Conservation (phyloP, 352 stramenopile species). For the Phytophthora lateralis region DNA sequence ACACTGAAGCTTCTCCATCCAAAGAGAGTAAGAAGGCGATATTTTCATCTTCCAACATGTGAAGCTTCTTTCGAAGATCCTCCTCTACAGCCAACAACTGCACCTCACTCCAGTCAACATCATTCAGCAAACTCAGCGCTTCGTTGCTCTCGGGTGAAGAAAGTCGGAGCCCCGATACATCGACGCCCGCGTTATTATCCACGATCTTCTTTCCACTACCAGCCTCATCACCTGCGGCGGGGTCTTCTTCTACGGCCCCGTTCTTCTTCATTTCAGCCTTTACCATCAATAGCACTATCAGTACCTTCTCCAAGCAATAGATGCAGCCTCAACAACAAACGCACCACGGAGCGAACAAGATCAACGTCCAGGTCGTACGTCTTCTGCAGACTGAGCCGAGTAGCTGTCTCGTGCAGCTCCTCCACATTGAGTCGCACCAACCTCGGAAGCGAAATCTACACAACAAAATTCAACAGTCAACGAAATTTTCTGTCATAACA, state of each 20-base stretch:
- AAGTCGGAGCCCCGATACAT: constrained; percentile 42
- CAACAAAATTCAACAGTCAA: background rate
- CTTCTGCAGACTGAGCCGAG: constrained; percentile 55
- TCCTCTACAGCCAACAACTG: constrained; percentile 58
- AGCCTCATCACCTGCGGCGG: constrained; percentile 1
- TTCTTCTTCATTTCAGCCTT: constrained; percentile 54
- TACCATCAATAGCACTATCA: background rate
- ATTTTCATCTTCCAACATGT: constrained; percentile 71
- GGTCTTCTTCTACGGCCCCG: background rate
- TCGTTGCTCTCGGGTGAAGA: constrained; percentile 67
- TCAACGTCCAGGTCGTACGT: constrained; percentile 73
- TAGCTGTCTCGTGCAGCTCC: constrained; percentile 63
- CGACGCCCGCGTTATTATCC: constrained; percentile 15
- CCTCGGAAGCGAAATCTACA: constrained; percentile 49
- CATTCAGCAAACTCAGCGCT: constrained; percentile 48
- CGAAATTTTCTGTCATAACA: background rate
- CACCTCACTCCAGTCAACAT: constrained; percentile 65
- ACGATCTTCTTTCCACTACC: constrained; percentile 10
- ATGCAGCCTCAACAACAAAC: constrained; percentile 2
- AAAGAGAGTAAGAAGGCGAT: constrained; percentile 76
- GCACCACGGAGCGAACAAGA: constrained; percentile 54
- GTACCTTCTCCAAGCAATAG: constrained; percentile 9
- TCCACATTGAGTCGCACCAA: constrained; percentile 64
- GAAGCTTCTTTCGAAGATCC: constrained; percentile 59
- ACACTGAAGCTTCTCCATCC: constrained; percentile 40